Evolutionary conservation across 257 asterid genomes (phyloP).

Genomic region (Mitragyna speciosa): DNA sequence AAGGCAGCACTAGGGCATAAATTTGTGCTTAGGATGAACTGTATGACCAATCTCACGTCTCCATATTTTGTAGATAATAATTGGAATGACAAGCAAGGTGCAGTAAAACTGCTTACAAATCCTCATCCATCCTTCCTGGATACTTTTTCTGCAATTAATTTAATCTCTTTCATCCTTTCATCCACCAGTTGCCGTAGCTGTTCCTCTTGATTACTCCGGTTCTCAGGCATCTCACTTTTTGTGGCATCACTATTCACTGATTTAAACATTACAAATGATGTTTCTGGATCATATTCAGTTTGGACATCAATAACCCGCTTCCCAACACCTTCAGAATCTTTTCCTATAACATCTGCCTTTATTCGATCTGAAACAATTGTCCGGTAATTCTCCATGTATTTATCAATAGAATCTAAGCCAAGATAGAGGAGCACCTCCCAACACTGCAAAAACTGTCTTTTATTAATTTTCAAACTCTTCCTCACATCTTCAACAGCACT

Average conservation of each 20-base stretch:
- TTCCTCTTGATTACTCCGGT: slow-evolving; percentile 53
- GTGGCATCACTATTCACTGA: slow-evolving; percentile 41
- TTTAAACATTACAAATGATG: slow-evolving; percentile 83
- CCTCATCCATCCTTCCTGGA: slow-evolving; percentile 27
- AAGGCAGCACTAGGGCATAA: background rate
- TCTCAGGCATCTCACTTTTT: slow-evolving; percentile 47
- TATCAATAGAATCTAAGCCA: slow-evolving; percentile 47
- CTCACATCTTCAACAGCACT: slow-evolving; percentile 58
- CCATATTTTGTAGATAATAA: background rate
- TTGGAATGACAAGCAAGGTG: background rate
- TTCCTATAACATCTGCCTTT: slow-evolving; percentile 75
- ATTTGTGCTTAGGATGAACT: background rate
- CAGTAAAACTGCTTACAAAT: background rate
- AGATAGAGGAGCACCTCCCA: slow-evolving; percentile 94
- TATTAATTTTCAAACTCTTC: slow-evolving; percentile 73
- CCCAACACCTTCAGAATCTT: slow-evolving; percentile 61
- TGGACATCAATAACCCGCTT: slow-evolving; percentile 70
- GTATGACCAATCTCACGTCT: background rate
- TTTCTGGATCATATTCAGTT: slow-evolving; percentile 59
- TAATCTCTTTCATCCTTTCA: slow-evolving; percentile 69
- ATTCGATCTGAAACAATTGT: slow-evolving; percentile 52
- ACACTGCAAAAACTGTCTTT: slow-evolving; percentile 76
- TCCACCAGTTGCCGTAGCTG: slow-evolving; percentile 66
- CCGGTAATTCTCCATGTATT: slow-evolving; percentile 54
- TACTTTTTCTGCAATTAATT: slow-evolving; percentile 60